Base-by-base conservation (phyloP, 2,329 filamentous ascomycete species). In the Epichloe gansuensis region DNA sequence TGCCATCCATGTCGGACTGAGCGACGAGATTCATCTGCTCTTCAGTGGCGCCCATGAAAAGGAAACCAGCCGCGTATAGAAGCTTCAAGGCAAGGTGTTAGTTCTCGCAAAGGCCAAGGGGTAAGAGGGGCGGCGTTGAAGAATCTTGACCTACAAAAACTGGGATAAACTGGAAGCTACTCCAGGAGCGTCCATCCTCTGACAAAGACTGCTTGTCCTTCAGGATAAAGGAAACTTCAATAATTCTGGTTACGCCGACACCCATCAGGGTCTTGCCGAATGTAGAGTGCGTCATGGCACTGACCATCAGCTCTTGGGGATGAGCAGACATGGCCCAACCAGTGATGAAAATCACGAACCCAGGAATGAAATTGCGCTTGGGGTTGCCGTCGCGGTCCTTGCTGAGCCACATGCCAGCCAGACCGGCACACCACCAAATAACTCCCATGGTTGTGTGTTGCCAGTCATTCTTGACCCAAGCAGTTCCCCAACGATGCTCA, bases 371-470 rank as follows among this genome's bases (percentile, higher is more conserved):
- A 71, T 98, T 98, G 60, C 93, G 81, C 75, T 91, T 90, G 8
- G 93, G 91, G 43, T 82, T 77, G 50, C 93, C 91, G 57, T 91
- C 83, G 53, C 88, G 82, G 65, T 85, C 88, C 57, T 82, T 80
- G 66, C 89, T 95, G 41, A 98, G 75, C 93, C 91, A 98, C 50
- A 98, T 78, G 43, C 93, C 93, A 11, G 91, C 79, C 34, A 98
- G 73, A 25, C 93, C 93, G 7, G 93, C 91, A 61, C 83, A 87
- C 91, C 91, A 98, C 93, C 93, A 98, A 50, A 98, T 83, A 56
- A 98, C 82, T n/a, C 93, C 93, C 91, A 98, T 97, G n/a, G 87
- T 88, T 0, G 93, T 98, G 68, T 98, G 93, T 68, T 98, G 91
- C 72, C 95, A 82, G 67, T 98, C 93, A 64, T 96, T 97, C 69